Base-by-base conservation (phyloP, 495 filamentous ascomycete genomes). In the Oleoguttula mirabilis region DNA sequence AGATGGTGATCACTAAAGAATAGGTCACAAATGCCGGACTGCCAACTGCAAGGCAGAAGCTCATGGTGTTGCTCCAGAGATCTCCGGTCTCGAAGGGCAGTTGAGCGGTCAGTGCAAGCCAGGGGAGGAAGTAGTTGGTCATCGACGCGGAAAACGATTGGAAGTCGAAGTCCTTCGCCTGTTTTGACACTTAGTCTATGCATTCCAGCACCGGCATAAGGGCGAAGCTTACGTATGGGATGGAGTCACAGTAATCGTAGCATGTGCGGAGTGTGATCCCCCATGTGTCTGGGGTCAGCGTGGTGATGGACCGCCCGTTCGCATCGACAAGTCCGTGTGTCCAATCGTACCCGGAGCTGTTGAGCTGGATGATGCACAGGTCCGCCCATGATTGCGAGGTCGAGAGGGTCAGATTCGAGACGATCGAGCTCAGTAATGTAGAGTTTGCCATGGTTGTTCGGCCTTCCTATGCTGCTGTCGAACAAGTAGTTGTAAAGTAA, bases 21-120 rank as follows among this genome's bases (percentile, higher is more conserved):
- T 51, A 55, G 24, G 51, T 55, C 31, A 51, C 43, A n/a, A 55
- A 30, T 8, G 51, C 38, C 0, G 51, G 51, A 10, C 46, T 50
- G 10, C 51, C 51, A 22, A 55, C 43, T 6, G 42, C 22, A 3
- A 50, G 28, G 20, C 51, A 51, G 11, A 55, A 35, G 24, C 34
- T 41, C 23, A 55, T 32, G 10, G 46, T 15, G 24, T 55, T 55
- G 28, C 39, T 43, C 32, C 32, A 51, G 16, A 39, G 32, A 10
- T 43, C 30, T 1, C 39, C 33, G 0, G 41, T 44, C 36, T 55
- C 51, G 43, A 43, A 55, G 1, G 51, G 41, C 1, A 55, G 39
- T 39, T 55, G 51, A 0, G 51, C 51, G 1, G 51, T 55, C 8
- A 51, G 30, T 1, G 51, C 43, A 21, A 55, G 39, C 51, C 51